Conservation (phyloP, 1,284 basidiomycete genomes). For the Ustilago vetiveriae region DNA sequence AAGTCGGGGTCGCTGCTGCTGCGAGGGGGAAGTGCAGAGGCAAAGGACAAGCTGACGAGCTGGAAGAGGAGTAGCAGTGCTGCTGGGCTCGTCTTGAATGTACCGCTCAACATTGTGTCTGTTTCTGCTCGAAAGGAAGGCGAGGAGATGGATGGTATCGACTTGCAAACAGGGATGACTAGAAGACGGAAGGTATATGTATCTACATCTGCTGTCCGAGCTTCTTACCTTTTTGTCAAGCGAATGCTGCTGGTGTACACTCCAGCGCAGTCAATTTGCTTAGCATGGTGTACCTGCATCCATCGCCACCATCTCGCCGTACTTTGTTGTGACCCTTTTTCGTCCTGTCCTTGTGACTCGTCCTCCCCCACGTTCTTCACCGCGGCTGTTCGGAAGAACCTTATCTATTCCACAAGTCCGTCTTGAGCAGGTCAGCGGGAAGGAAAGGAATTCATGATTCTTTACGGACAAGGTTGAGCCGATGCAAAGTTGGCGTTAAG, state of each 20-base stretch:
- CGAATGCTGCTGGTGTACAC: not conserved
- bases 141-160: not conserved
- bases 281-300: too few relatives aligned
- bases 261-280: too few relatives aligned
- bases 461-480: not conserved
- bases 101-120: slow-evolving; percentile 4
- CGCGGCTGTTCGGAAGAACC: too few relatives aligned
- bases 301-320: too few relatives aligned
- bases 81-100: slow-evolving; percentile 1
- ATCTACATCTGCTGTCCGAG: not conserved
- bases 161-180: not conserved
- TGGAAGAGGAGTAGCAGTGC: slow-evolving; percentile 23
- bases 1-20: not conserved
- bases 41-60: slow-evolving; percentile 11
- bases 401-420: too few relatives aligned
- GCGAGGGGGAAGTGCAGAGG: slow-evolving; percentile 1
- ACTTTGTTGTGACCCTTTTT: too few relatives aligned
- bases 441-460: not conserved
- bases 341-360: too few relatives aligned
- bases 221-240: not conserved
- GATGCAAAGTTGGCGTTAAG: slow-evolving; percentile 3
- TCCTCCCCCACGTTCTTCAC: too few relatives aligned
- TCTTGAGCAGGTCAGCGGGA: too few relatives aligned
- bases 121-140: not conserved
- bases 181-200: not conserved